Conservation (phyloP, 768 basidiomycete genomes). For the Mrakia gelida region DNA sequence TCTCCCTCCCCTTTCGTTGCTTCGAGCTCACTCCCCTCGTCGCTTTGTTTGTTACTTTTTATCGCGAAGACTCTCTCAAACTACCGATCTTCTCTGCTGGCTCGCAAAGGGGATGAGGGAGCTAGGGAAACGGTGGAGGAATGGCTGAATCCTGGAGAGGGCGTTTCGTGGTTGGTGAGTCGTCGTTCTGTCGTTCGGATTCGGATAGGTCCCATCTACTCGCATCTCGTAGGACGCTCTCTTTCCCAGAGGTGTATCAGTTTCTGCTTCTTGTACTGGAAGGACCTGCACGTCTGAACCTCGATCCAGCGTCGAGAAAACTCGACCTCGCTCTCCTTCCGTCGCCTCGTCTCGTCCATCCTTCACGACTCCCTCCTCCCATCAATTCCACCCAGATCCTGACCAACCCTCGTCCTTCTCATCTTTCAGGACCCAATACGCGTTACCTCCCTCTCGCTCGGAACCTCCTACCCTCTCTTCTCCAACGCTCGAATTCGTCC, state of each 20-base stretch:
- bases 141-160: slow-evolving; percentile 73
- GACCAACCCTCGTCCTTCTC: background rate
- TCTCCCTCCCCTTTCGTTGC: background rate
- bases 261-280: too few relatives aligned
- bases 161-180: slow-evolving; percentile 46
- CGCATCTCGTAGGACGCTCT: background rate
- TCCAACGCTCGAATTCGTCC: slow-evolving; percentile 62
- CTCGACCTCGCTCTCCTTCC: background rate
- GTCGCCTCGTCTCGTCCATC: background rate
- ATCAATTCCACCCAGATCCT: background rate
- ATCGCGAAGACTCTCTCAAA: slow-evolving; percentile 53
- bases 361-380: background rate
- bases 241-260: background rate
- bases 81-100: slow-evolving; percentile 63
- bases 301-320: too few relatives aligned
- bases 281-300: too few relatives aligned
- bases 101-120: slow-evolving; percentile 74
- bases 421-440: slow-evolving; percentile 71
- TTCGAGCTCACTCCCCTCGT: background rate
- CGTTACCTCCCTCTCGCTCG: slow-evolving; percentile 74
- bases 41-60: background rate
- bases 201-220: background rate
- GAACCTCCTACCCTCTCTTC: slow-evolving; percentile 60
- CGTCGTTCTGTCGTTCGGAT: background rate
- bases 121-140: slow-evolving; percentile 73